Base-by-base conservation (phyloP, 2,329 filamentous ascomycete species). In the Ophiostoma pallidulum region DNA sequence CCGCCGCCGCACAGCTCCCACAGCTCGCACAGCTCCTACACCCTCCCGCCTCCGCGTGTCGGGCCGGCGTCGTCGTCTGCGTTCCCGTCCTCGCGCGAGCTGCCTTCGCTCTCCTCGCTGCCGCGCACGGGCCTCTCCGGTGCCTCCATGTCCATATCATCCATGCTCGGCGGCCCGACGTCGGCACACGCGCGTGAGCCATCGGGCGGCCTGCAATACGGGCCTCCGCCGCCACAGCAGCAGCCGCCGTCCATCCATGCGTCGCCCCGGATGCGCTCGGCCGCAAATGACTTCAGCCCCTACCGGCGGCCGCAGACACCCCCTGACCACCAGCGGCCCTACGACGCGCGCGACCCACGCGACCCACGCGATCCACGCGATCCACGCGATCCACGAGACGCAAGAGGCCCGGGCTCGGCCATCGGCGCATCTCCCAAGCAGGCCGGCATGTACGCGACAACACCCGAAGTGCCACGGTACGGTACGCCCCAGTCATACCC, bases 231-330 rank as follows among this genome's bases (percentile, higher is more conserved):
- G 1, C 36, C 42, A 1, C 32, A 42, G 12, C 41, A 22, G 18
- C 36, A 22, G 10, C 20, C 42, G 40, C 60, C 69, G 14, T 59
- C 73, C 2, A 60, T 77, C 3, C 75, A 78, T 51, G 73, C 72
- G 2, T 80, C 76, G 13, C 76, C 76, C 4, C 66, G 73, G 35
- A 72, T 79, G 67, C 72, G 71, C 49, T 70, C 71, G 22, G 65
- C 72, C 3, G 68, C 72, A 0, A 64, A 77, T 51, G 81, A 85
- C 16, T 83, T 84, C 51, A 68, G 67, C 44, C 71, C 74, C 5
- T 83, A 76, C 60, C 73, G 82, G 52, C 73, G 83, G 51, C 84
- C 84, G 3, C 80, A 85, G 49, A 88, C 84, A 0, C 84, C 53
- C 5, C 47, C 84, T n/a, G 84, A 88, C 38, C 79, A 81, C 51